Percentiles rank a stretch among this genome's conserved stretches.
Evolutionary conservation across 1,139 yeast genomes (phyloP).

Genomic region (Suhomyces atakaporum): DNA sequence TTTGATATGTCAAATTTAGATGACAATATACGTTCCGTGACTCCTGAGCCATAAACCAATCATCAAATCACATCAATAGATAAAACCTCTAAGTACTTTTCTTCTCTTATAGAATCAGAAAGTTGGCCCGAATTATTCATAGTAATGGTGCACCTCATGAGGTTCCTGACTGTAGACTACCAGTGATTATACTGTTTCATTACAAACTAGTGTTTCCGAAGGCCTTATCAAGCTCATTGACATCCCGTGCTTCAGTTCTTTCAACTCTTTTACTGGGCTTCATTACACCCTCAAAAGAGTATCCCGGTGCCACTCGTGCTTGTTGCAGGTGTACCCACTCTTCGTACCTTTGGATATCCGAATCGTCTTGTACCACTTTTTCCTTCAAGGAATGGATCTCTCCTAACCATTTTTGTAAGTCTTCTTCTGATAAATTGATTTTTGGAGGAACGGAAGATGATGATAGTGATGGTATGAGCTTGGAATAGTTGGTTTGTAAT

Average conservation of each 20-base stretch:
- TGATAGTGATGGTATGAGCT: slow-evolving; percentile 38
- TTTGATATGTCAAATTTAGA: too few species aligned
- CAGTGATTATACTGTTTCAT: too few species aligned
- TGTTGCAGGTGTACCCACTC: slow-evolving; percentile 41
- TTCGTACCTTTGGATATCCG: slow-evolving; percentile 22
- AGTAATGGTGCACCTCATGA: too few species aligned
- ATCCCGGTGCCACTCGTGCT: slow-evolving; percentile 46
- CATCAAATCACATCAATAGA: too few species aligned
- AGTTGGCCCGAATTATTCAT: too few species aligned
- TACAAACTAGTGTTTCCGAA: slow-evolving; percentile 28
- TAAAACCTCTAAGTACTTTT: too few species aligned
- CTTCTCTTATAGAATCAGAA: too few species aligned
- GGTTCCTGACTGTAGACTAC: too few species aligned
- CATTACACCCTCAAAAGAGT: slow-evolving; percentile 34
- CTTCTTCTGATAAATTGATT: slow-evolving; percentile 29
- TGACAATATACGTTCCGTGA: too few species aligned
- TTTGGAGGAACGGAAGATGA: slow-evolving; percentile 44
- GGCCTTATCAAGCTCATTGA: slow-evolving; percentile 32
- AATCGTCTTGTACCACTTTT: slow-evolving; percentile 14
- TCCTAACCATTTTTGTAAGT: slow-evolving; percentile 32
- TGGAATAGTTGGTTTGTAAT: slow-evolving; percentile 52
- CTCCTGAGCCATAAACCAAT: too few species aligned
- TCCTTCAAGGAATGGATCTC: slow-evolving; percentile 25
- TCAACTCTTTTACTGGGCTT: slow-evolving; percentile 25
- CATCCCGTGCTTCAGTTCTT: slow-evolving; percentile 6